These are phyloP conservation scores for Camptophora hylomeconis DNA, from an alignment of 2,329 filamentous ascomycete genomes.

Conservation along the genomic window DNA sequence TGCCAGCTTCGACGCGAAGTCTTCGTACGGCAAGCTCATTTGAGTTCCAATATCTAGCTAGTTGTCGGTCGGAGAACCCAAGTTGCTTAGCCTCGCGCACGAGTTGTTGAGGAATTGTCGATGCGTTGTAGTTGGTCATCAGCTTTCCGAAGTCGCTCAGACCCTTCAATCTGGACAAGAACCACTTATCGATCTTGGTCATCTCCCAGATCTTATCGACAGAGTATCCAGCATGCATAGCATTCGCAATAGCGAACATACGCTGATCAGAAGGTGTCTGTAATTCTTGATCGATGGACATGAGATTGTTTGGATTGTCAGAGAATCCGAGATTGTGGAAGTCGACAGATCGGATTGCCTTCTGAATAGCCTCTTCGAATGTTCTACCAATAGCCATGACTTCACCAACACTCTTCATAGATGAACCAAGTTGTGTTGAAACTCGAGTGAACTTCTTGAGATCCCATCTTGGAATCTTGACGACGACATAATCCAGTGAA, in stretches of 20 bases:
- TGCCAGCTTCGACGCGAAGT: constrained; percentile 69
- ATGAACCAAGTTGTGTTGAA: constrained; percentile 87
- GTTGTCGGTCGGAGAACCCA: constrained; percentile 85
- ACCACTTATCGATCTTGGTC: constrained; percentile 99
- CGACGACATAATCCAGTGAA: constrained; percentile 92
- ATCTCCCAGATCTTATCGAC: constrained; percentile 97
- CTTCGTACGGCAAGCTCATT: constrained; percentile 85
- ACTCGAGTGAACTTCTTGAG: constrained; percentile 97
- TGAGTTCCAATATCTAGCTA: constrained; percentile 87
- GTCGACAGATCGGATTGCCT: constrained; percentile 90
- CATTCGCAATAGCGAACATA: constrained; percentile 93
- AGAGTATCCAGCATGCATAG: constrained; percentile 85
- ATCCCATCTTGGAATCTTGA: constrained; percentile 98
- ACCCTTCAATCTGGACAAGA: constrained; percentile 80
- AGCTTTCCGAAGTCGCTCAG: constrained; percentile 77
- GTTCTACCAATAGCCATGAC: constrained; percentile 96
- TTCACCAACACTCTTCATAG: constrained; percentile 99
- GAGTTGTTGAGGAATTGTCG: constrained; percentile 49
- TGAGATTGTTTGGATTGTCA: constrained; percentile 67
- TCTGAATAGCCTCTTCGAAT: constrained; percentile 97
- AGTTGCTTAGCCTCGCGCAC: constrained; percentile 81
- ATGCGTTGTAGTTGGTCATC: constrained; percentile 58
- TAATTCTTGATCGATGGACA: constrained; percentile 91
- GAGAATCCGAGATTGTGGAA: constrained; percentile 93
- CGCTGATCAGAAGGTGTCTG: constrained; percentile 97